Conservation (phyloP, 352 stramenopile genomes). For the Phytophthora megakarya region DNA sequence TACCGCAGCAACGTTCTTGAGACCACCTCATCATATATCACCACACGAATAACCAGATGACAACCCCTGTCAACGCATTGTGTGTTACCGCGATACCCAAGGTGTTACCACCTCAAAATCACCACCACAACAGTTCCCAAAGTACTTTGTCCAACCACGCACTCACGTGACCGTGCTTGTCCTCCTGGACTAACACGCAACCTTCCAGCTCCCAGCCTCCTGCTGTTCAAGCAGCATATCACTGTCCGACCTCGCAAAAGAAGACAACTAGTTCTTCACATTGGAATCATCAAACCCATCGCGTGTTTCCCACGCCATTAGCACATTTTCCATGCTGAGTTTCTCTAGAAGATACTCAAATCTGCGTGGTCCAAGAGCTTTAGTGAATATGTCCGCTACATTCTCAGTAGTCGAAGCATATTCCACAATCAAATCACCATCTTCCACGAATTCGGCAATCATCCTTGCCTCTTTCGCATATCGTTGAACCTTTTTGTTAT, state of each 20-base stretch:
- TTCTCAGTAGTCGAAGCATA: conserved; percentile 20
- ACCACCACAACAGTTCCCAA: not conserved
- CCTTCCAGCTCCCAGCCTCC: too few species aligned
- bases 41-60: too few species aligned
- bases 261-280: not conserved
- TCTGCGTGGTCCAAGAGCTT: conserved; percentile 7
- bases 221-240: not conserved
- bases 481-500: conserved; percentile 10
- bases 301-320: not conserved
- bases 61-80: too few species aligned
- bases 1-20: not conserved
- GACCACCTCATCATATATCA: not conserved
- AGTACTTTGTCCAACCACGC: conserved; percentile 1
- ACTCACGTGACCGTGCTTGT: too few species aligned
- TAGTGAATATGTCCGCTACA: conserved; percentile 21
- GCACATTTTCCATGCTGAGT: conserved; percentile 12
- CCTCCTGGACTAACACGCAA: not conserved
- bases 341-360: conserved; percentile 18
- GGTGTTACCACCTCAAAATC: not conserved
- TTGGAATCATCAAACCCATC: not conserved
- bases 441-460: conserved; percentile 15
- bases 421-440: conserved; percentile 10
- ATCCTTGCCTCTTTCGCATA: conserved; percentile 14
- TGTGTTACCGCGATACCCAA: not conserved
- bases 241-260: not conserved